phyloP scores from a whole-genome alignment of 2,329 filamentous ascomycete genomes.

The Alternaria sp. region DNA sequence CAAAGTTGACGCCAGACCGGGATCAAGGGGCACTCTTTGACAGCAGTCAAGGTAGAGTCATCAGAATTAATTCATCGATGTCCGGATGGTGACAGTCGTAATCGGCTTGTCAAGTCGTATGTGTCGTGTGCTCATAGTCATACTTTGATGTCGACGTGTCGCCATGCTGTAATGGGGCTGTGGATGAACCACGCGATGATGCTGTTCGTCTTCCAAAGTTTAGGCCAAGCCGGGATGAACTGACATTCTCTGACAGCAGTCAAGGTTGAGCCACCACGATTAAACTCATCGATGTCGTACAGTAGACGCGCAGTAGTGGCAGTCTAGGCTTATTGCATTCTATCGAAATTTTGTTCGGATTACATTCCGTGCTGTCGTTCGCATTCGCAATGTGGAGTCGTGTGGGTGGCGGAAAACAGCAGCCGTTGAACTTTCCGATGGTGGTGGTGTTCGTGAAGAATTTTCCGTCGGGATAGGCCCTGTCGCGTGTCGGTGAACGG shows the following conservation, averaged over 20 bases:
- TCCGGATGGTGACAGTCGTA: neutral
- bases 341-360: neutral
- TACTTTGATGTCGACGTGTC: neutral
- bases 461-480: constrained; percentile 9
- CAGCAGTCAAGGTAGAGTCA: neutral
- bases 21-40: neutral
- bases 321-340: neutral
- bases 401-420: neutral
- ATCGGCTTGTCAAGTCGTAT: neutral
- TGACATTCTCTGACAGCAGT: neutral
- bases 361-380: neutral
- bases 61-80: neutral
- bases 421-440: neutral
- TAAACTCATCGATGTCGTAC: neutral
- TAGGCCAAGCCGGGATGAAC: neutral
- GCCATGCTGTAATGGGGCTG: neutral
- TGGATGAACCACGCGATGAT: neutral
- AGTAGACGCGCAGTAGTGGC: neutral
- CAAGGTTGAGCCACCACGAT: neutral
- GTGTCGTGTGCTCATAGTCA: neutral
- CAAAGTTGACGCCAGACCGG: neutral
- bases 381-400: neutral
- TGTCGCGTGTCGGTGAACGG: neutral
- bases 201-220: neutral
- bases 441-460: neutral